Percentiles rank a stretch among this genome's conserved stretches.
Conservation (phyloP, 1,284 basidiomycete genomes). For the Erythrobasidium hasegawianum region DNA sequence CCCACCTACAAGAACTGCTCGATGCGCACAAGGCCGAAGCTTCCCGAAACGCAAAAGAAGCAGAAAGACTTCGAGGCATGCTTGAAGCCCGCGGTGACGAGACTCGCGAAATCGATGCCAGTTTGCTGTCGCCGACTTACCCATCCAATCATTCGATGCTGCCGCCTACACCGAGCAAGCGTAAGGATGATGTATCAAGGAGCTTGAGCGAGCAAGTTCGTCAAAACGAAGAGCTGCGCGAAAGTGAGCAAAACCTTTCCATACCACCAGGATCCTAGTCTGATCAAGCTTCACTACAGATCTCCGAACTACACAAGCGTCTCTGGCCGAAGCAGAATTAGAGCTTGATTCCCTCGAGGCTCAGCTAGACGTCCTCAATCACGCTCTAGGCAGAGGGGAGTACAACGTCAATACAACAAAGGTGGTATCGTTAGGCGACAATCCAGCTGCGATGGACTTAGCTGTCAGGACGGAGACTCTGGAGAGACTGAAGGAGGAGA, state of each 20-base stretch:
- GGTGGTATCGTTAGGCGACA: conserved; percentile 65
- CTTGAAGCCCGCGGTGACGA: neutral
- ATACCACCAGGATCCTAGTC: no score
- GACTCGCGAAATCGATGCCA: neutral
- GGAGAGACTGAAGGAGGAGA: conserved; percentile 68
- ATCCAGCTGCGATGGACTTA: conserved; percentile 69
- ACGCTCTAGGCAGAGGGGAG: conserved; percentile 69
- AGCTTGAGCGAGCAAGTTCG: conserved; percentile 38
- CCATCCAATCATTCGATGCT: neutral
- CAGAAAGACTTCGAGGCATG: conserved; percentile 8
- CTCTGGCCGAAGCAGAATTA: conserved; percentile 51
- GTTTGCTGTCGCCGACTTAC: neutral
- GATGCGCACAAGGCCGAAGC: conserved; percentile 42
- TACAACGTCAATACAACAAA: conserved; percentile 69
- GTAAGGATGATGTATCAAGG: neutral
- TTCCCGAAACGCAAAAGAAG: neutral
- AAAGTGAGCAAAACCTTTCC: conserved; percentile 39
- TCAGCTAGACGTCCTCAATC: conserved; percentile 66
- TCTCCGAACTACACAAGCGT: conserved; percentile 34
- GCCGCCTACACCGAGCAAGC: neutral
- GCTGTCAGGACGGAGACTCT: conserved; percentile 64
- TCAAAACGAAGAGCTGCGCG: conserved; percentile 41
- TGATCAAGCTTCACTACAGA: conserved; percentile 34
- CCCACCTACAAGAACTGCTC: conserved; percentile 39
- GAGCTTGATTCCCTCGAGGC: conserved; percentile 64